Percentiles rank a stretch among this genome's conserved stretches.
Conservation (phyloP, 495 filamentous ascomycete genomes). For the Recurvomyces mirabilis region DNA sequence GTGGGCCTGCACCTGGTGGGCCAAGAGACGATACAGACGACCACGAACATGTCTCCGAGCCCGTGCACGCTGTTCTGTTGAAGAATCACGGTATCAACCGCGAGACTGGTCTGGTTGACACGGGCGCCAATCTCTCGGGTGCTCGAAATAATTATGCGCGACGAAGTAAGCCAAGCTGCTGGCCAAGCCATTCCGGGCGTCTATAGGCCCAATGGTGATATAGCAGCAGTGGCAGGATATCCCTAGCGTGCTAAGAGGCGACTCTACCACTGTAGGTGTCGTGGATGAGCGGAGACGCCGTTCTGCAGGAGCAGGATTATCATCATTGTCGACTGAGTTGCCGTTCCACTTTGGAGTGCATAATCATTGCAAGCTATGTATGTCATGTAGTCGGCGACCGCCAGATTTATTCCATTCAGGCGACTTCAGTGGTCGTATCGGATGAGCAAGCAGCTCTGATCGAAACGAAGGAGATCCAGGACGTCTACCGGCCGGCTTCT, state of each 20-base stretch:
- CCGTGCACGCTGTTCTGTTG: too few species aligned
- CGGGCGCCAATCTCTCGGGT: conserved; percentile 1
- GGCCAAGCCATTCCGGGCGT: conserved; percentile 3
- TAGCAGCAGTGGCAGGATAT: conserved; percentile 2
- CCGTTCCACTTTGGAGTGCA: conserved; percentile 1
- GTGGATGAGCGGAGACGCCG: background rate
- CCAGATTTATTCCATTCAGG: conserved; percentile 1
- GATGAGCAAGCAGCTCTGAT: background rate
- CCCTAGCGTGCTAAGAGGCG: background rate
- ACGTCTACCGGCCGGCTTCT: background rate
- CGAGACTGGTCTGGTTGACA: too few species aligned
- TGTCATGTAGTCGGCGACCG: background rate
- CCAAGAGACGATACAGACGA: too few species aligned
- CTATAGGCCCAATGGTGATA: background rate
- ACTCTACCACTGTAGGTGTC: conserved; percentile 2
- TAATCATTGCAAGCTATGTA: conserved; percentile 1
- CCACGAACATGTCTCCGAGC: too few species aligned
- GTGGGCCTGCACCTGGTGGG: too few species aligned
- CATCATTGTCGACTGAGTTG: conserved; percentile 3
- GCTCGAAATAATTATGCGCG: conserved; percentile 1
- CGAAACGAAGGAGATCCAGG: background rate
- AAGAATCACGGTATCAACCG: too few species aligned
- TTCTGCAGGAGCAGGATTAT: conserved; percentile 1
- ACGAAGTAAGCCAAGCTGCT: conserved; percentile 1
- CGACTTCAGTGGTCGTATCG: background rate